Evolutionary conservation across 805 yeast species (phyloP).

Genomic region (Jamesozyma piceae): DNA sequence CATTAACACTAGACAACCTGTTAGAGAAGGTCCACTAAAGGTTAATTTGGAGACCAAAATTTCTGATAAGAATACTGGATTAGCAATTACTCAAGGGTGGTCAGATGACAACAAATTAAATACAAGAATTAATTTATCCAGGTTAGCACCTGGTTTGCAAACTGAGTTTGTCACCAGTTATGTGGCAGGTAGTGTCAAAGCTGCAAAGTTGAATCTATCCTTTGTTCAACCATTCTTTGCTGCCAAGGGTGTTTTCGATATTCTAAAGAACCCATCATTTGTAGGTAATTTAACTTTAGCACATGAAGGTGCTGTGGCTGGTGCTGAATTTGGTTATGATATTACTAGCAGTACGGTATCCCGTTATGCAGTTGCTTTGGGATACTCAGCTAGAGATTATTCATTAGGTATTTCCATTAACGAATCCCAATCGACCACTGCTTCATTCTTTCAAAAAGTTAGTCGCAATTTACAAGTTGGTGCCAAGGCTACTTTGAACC

Average conservation of each 20-base stretch:
- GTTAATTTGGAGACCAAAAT: conserved; percentile 88
- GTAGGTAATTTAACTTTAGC: conserved; percentile 92
- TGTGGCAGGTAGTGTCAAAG: conserved; percentile 77
- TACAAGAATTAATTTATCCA: conserved; percentile 88
- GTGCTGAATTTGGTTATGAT: conserved; percentile 96
- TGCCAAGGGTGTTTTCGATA: conserved; percentile 90
- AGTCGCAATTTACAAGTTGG: conserved; percentile 90
- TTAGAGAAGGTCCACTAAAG: conserved; percentile 70
- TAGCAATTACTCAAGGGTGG: conserved; percentile 96
- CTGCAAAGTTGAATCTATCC: conserved; percentile 81
- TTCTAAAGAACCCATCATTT: conserved; percentile 91
- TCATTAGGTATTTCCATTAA: conserved; percentile 61
- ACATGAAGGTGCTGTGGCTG: conserved; percentile 93
- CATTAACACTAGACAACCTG: conserved; percentile 80
- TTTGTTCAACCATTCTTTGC: conserved; percentile 88
- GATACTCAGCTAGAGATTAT: conserved; percentile 84
- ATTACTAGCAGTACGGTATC: conserved; percentile 86
- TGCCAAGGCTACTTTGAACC: conserved; percentile 94
- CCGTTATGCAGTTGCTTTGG: conserved; percentile 87
- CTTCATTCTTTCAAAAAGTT: conserved; percentile 95
- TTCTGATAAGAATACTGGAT: conserved; percentile 85
- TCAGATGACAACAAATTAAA: conserved; percentile 83
- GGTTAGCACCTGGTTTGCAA: conserved; percentile 91
- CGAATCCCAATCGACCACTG: conserved; percentile 82
- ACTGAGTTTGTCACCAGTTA: conserved; percentile 82